A percentile compares a stretch with the other conserved stretches of the same genome.
phyloP scores from a whole-genome alignment of 108 stramenopile genomes.

The Fragilaria crotonensis region DNA sequence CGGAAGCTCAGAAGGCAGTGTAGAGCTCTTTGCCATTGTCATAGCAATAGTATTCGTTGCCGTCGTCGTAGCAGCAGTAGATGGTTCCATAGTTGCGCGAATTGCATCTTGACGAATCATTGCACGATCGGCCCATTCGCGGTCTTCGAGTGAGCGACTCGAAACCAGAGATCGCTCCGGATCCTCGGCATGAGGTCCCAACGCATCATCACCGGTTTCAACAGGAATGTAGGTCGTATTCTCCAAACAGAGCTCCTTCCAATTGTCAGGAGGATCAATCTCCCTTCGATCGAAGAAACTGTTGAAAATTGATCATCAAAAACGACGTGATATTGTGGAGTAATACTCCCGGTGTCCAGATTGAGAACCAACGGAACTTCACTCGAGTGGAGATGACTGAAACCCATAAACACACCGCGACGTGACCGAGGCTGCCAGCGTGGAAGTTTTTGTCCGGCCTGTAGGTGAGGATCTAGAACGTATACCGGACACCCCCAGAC shows the following conservation, averaged over 20 bases:
- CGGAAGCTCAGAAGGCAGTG: not conserved
- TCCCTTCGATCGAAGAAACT: constrained; percentile 5
- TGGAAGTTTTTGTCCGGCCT: constrained; percentile 23
- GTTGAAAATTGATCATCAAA: constrained; percentile 40
- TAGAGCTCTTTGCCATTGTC: not conserved
- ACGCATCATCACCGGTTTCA: not conserved
- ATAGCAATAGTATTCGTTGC: not conserved
- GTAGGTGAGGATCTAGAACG: constrained; percentile 8
- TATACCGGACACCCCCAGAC: constrained; percentile 24
- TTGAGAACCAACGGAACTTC: constrained; percentile 28
- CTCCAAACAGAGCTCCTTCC: not conserved
- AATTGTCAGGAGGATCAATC: not conserved
- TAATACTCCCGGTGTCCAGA: constrained; percentile 20
- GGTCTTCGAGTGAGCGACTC: not conserved
- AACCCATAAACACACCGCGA: constrained; percentile 12
- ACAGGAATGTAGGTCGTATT: not conserved
- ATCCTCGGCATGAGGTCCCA: not conserved
- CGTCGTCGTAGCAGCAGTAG: not conserved
- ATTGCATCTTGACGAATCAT: not conserved
- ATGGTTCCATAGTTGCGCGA: not conserved
- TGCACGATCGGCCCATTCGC: not conserved
- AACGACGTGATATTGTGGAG: constrained; percentile 39
- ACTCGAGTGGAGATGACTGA: constrained; percentile 12
- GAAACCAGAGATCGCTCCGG: too few species aligned
- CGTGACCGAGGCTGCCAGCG: constrained; percentile 14